A percentile compares a stretch with the other conserved stretches of the same genome.
These are phyloP conservation scores for Comarum palustre DNA, from an alignment of 306 rosid genomes.

Conservation along the genomic window DNA sequence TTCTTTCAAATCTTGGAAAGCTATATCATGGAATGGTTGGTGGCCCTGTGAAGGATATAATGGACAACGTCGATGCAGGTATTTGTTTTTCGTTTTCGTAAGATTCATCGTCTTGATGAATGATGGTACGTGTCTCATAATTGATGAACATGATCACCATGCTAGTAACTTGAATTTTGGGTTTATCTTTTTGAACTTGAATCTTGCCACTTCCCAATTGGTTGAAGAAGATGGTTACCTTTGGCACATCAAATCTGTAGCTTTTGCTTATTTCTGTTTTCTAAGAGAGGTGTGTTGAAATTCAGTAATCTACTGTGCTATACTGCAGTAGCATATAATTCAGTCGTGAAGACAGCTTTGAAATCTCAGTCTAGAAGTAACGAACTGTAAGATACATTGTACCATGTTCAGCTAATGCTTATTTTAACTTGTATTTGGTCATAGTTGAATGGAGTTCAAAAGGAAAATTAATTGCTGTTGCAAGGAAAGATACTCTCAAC, in stretches of 20 bases:
- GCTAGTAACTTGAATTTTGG: background rate
- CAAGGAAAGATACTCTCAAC: slow-evolving; percentile 54
- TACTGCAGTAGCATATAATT: background rate
- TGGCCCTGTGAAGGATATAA: slow-evolving; percentile 42
- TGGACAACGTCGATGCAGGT: slow-evolving; percentile 83
- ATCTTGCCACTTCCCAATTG: background rate
- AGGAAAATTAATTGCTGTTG: slow-evolving; percentile 71
- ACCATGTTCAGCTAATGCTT: slow-evolving; percentile 6
- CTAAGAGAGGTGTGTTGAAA: background rate
- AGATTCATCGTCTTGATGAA: background rate
- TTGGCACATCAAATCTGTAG: background rate
- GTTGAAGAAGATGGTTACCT: background rate
- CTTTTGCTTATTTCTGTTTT: background rate
- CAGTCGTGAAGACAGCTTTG: background rate
- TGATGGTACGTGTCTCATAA: background rate
- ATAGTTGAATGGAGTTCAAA: slow-evolving; percentile 72
- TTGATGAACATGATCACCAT: background rate
- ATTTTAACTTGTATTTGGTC: slow-evolving; percentile 26
- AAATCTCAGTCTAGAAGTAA: background rate
- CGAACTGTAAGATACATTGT: background rate
- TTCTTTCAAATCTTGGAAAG: slow-evolving; percentile 62
- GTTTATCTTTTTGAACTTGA: background rate
- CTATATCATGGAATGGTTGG: slow-evolving; percentile 50
- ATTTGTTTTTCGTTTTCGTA: background rate
- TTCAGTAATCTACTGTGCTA: background rate